phyloP scores from a whole-genome alignment of 164 flowering plant species.

The Saururus chinensis region DNA sequence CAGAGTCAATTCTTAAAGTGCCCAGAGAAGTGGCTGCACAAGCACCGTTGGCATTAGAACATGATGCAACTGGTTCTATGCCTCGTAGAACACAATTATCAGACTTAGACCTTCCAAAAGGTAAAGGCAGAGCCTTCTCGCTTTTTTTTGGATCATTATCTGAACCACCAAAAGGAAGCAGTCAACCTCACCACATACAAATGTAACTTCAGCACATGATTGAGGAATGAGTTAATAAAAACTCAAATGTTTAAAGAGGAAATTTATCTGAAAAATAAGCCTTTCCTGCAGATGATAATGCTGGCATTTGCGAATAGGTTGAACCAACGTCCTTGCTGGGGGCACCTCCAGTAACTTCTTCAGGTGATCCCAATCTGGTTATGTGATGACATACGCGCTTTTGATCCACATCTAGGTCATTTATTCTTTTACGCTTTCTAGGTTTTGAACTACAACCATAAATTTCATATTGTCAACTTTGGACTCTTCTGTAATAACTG shows the following conservation, averaged over 20 bases:
- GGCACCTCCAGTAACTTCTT: slow-evolving; percentile 23
- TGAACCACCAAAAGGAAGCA: slow-evolving; percentile 8
- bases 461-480: neutral
- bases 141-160: slow-evolving; percentile 17
- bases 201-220: neutral
- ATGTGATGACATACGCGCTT: slow-evolving; percentile 37
- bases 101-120: slow-evolving; percentile 17
- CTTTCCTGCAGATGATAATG: slow-evolving; percentile 4
- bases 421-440: slow-evolving; percentile 33
- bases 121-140: slow-evolving; percentile 27
- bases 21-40: slow-evolving; percentile 48
- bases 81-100: slow-evolving; percentile 19
- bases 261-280: too few relatives aligned
- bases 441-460: slow-evolving; percentile 44
- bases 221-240: too few relatives aligned
- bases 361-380: slow-evolving; percentile 26
- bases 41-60: slow-evolving; percentile 27
- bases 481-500: neutral
- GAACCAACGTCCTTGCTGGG: slow-evolving; percentile 39
- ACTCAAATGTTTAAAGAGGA: too few relatives aligned
- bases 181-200: neutral
- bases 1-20: slow-evolving; percentile 50
- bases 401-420: slow-evolving; percentile 20
- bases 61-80: slow-evolving; percentile 33
- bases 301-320: slow-evolving; percentile 9